Base-by-base conservation (phyloP, 352 stramenopile species). In the Pythium scleroteichum region DNA sequence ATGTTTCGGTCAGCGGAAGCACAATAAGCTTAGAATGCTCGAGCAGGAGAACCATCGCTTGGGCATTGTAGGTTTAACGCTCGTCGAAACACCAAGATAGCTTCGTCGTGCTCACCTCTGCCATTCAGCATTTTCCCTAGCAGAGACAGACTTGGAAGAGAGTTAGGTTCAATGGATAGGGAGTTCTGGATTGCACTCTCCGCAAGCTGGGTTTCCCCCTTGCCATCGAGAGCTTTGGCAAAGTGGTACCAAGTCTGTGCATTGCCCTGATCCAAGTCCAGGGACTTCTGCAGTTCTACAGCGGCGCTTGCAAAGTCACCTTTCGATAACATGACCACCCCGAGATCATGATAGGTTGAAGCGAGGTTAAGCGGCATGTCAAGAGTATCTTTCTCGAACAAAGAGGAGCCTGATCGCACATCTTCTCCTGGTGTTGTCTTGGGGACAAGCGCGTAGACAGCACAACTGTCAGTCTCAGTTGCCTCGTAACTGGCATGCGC, bases 81-180 rank as follows among this genome's bases (percentile, higher is more conserved):
- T 47, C 70, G 60, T 1, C 81, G 75, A 61, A 88, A 90, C 9
- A 88, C 77, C 9, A 71, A 57, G 42, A 90, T 90, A 2, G 81
- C 81, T 53, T 90, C 77, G 27, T 90, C 81, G 38, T 90, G 81
- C 32, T 88, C 75, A 14, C 81, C 81, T 9, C 79, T 73, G 24
- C 77, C 42, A 46, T 90, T 78, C 53, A 90, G 65, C 54, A 90
- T 59, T 38, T 86, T 86, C 0, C 81, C 81, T 2, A 88, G 56
- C 6, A 90, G 62, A 19, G 78, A 90, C 1, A 90, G 54, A 1
- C 77, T 77, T n/a, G 75, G 65, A 17, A 88, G 66, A 20, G 77
- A 86, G 4, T 68, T 46, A 17, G 69, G 66, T 16, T 87, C 72
- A 41, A 84, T 64, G 32, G 71, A 63, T 16, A 90, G 42, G 2